These are phyloP conservation scores for Persicaria maculosa DNA, from an alignment of 148 eudicot species.

Conservation along the genomic window DNA sequence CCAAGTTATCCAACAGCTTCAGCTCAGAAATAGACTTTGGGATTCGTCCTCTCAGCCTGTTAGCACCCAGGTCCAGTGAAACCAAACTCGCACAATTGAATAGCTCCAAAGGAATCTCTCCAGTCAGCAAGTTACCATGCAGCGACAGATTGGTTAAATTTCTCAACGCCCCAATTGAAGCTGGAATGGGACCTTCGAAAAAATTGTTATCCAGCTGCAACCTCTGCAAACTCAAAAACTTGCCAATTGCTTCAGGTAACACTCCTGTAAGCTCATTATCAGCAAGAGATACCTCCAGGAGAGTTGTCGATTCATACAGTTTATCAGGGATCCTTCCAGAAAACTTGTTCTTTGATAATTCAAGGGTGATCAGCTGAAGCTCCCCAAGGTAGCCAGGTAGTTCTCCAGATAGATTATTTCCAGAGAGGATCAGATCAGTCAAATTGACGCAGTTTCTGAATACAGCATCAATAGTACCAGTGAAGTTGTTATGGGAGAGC, in stretches of 20 bases:
- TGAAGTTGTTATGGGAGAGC: conserved; percentile 64
- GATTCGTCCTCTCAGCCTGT: conserved; percentile 52
- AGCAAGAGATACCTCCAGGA: conserved; percentile 55
- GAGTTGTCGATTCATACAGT: conserved; percentile 68
- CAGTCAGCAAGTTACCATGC: conserved; percentile 61
- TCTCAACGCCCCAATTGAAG: conserved; percentile 50
- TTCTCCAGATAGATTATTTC: conserved; percentile 62
- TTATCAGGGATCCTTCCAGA: conserved; percentile 59
- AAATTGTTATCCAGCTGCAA: conserved; percentile 65
- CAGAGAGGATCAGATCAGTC: conserved; percentile 50
- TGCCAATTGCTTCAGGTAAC: conserved; percentile 38
- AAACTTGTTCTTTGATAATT: conserved; percentile 58
- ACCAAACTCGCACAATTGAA: conserved; percentile 62
- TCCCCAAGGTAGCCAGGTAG: conserved; percentile 68
- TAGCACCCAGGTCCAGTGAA: conserved; percentile 75
- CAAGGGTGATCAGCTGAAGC: conserved; percentile 56
- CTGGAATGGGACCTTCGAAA: conserved; percentile 63
- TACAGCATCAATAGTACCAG: conserved; percentile 50
- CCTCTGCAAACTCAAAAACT: conserved; percentile 46
- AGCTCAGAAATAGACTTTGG: conserved; percentile 55
- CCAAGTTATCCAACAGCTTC: conserved; percentile 69
- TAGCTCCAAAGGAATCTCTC: conserved; percentile 60
- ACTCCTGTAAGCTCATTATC: conserved; percentile 58
- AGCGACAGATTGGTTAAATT: conserved; percentile 85
- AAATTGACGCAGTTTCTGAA: conserved; percentile 52